Percentiles rank a stretch among this genome's conserved stretches.
phyloP scores from a whole-genome alignment of 2,329 filamentous ascomycete species.

The Septoria linicola region DNA sequence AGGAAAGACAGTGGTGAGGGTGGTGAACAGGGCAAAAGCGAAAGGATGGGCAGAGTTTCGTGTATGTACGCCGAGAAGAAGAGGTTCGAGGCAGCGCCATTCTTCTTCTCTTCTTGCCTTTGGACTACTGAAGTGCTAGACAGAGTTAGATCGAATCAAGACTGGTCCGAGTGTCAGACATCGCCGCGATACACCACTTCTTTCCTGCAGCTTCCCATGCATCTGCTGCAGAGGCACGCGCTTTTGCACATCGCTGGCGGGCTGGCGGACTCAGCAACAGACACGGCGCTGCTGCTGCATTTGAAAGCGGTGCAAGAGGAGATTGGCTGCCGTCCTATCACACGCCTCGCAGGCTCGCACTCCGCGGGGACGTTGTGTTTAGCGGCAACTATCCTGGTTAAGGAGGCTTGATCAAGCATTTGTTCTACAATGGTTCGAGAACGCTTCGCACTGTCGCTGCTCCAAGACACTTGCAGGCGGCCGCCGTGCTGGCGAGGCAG shows the following conservation, averaged over 20 bases:
- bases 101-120: too few relatives aligned
- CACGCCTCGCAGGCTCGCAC: neutral
- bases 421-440: too few relatives aligned
- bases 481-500: too few relatives aligned
- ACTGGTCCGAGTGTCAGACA: too few relatives aligned
- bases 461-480: too few relatives aligned
- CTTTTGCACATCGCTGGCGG: too few relatives aligned
- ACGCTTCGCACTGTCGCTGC: too few relatives aligned
- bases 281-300: neutral
- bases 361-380: neutral
- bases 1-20: neutral
- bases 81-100: neutral
- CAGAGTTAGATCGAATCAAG: too few relatives aligned
- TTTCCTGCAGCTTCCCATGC: too few relatives aligned
- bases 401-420: neutral
- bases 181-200: too few relatives aligned
- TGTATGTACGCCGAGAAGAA: neutral
- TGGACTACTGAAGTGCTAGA: too few relatives aligned
- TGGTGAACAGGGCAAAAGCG: neutral
- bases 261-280: neutral
- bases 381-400: neutral
- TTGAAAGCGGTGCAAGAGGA: neutral
- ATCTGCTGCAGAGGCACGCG: neutral
- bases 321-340: neutral
- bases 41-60: neutral